Evolutionary conservation across 331 rosid genomes (phyloP).

Genomic region (Rosa hybrid): DNA sequence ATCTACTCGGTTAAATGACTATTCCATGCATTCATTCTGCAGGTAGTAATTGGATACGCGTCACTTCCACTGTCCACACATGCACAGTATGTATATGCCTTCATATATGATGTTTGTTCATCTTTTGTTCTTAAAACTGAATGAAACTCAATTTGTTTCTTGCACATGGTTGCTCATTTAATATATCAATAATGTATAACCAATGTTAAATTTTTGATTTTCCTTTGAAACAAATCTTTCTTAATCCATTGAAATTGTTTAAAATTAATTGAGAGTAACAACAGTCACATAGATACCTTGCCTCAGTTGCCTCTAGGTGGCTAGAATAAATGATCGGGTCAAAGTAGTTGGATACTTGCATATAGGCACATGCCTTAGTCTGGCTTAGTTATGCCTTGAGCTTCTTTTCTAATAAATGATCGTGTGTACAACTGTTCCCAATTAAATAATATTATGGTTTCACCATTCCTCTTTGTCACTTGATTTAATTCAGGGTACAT

Average conservation of each 20-base stretch:
- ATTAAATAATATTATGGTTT: neutral
- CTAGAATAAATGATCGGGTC: neutral
- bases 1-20: slow-evolving; percentile 25
- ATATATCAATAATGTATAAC: neutral
- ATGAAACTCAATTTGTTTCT: neutral
- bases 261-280: neutral
- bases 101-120: slow-evolving; percentile 29
- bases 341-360: slow-evolving; percentile 2
- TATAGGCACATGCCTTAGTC: neutral
- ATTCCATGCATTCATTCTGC: slow-evolving; percentile 35
- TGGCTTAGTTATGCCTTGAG: neutral
- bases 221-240: slow-evolving; percentile 1
- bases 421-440: neutral
- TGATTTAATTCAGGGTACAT: neutral
- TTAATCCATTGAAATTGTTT: neutral
- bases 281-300: neutral
- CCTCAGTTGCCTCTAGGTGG: neutral
- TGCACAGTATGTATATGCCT: slow-evolving; percentile 76
- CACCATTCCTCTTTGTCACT: neutral
- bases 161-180: neutral
- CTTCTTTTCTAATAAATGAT: neutral
- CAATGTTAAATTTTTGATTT: neutral
- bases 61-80: slow-evolving; percentile 88
- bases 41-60: slow-evolving; percentile 90
- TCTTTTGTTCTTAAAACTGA: slow-evolving; percentile 16